phyloP scores from a whole-genome alignment of 345 rosid genomes.

The Acer saccharum region DNA sequence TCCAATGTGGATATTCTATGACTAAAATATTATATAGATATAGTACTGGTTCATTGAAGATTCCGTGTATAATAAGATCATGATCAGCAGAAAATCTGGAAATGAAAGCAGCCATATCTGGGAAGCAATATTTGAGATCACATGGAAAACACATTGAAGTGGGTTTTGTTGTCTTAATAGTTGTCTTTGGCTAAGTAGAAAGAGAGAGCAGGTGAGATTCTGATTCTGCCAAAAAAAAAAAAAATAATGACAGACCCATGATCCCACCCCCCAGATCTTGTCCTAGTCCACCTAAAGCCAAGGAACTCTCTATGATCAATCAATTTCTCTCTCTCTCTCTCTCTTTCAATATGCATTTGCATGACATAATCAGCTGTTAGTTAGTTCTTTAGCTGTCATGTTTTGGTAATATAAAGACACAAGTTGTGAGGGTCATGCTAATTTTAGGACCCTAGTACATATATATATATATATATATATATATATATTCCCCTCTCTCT shows the following conservation, averaged over 20 bases:
- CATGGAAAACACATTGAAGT: conserved; percentile 16
- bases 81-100: neutral
- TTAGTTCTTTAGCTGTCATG: conserved; percentile 12
- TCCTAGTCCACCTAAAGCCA: conserved; percentile 10
- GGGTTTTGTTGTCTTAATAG: neutral
- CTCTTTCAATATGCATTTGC: neutral
- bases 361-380: neutral
- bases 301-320: neutral
- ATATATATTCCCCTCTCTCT: too few species aligned
- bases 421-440: conserved; percentile 23
- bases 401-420: conserved; percentile 4
- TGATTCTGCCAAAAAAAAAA: conserved; percentile 14
- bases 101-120: neutral
- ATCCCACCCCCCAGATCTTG: conserved; percentile 1
- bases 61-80: neutral
- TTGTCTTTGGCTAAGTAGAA: neutral
- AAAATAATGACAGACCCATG: conserved; percentile 1
- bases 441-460: neutral
- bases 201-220: conserved; percentile 28
- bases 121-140: conserved; percentile 8
- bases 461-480: too few species aligned
- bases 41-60: neutral
- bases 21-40: too few species aligned
- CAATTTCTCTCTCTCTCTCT: neutral
- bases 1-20: too few species aligned